phyloP scores from a whole-genome alignment of 2,329 filamentous ascomycete genomes.

The Cladosporium oxysporum region DNA sequence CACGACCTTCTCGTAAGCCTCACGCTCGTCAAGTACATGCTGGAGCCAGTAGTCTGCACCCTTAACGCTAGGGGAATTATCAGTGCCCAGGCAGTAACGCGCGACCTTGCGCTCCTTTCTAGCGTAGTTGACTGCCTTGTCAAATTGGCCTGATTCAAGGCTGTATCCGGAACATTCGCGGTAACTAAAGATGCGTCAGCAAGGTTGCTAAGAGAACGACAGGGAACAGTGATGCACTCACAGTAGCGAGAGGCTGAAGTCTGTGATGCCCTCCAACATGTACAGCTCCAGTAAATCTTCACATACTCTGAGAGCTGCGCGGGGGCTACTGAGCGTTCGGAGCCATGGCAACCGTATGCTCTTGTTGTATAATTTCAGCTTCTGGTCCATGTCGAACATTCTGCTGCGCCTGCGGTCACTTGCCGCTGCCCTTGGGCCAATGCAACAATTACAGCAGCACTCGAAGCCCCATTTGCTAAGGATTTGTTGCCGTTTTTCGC shows the following conservation, averaged over 20 bases:
- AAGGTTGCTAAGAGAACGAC: not conserved
- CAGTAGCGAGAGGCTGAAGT: not conserved
- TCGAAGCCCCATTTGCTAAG: not conserved
- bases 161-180: not conserved
- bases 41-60: slow-evolving; percentile 20
- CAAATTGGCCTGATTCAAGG: not conserved
- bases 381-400: not conserved
- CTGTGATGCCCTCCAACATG: not conserved
- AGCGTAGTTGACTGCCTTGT: not conserved
- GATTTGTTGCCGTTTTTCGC: accelerated
- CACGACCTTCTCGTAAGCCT: not conserved
- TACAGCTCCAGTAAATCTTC: not conserved
- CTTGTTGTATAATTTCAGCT: not conserved
- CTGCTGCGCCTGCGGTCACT: not conserved
- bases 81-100: slow-evolving; percentile 28
- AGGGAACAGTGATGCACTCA: not conserved
- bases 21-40: slow-evolving; percentile 15
- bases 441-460: not conserved
- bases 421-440: not conserved
- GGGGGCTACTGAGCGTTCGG: not conserved
- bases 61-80: slow-evolving; percentile 11
- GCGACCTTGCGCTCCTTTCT: slow-evolving; percentile 25
- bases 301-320: not conserved
- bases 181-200: not conserved
- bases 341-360: not conserved